Evolutionary conservation across 2,329 filamentous ascomycete genomes (phyloP).

Genomic region (Beauveria asiatica): DNA sequence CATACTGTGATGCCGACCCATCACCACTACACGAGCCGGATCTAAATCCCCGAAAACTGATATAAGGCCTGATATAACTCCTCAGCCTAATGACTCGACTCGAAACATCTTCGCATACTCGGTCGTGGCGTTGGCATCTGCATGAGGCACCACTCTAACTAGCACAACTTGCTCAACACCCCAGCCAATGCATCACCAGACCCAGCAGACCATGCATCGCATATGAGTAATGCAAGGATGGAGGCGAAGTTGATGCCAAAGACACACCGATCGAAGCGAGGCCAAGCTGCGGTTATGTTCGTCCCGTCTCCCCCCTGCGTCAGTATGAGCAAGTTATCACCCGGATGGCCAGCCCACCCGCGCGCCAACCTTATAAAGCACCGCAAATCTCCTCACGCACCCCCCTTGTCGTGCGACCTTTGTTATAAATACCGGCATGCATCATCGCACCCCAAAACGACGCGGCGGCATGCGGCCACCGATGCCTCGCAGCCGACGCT

Average conservation of each 20-base stretch:
- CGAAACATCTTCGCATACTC: neutral
- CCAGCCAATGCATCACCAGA: neutral
- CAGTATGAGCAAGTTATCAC: constrained; percentile 28
- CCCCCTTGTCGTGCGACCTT: neutral
- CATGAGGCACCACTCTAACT: neutral
- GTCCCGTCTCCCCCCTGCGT: neutral
- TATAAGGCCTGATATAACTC: neutral
- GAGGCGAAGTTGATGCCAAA: too few relatives aligned
- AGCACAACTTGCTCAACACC: neutral
- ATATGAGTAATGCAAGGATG: neutral
- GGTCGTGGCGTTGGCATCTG: neutral
- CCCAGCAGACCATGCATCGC: neutral
- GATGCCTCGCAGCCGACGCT: neutral
- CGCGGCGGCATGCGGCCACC: neutral
- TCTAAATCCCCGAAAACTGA: neutral
- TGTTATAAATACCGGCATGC: constrained; percentile 6
- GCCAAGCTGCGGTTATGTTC: neutral
- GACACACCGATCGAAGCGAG: too few relatives aligned
- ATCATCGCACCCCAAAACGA: neutral
- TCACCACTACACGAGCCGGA: neutral
- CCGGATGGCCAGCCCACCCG: constrained; percentile 2
- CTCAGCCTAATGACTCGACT: neutral
- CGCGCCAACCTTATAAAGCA: constrained; percentile 6
- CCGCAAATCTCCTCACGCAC: constrained; percentile 5
- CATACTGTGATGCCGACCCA: neutral